Conservation (phyloP, 2,329 filamentous ascomycete genomes). For the Boeremia lycopersici region DNA sequence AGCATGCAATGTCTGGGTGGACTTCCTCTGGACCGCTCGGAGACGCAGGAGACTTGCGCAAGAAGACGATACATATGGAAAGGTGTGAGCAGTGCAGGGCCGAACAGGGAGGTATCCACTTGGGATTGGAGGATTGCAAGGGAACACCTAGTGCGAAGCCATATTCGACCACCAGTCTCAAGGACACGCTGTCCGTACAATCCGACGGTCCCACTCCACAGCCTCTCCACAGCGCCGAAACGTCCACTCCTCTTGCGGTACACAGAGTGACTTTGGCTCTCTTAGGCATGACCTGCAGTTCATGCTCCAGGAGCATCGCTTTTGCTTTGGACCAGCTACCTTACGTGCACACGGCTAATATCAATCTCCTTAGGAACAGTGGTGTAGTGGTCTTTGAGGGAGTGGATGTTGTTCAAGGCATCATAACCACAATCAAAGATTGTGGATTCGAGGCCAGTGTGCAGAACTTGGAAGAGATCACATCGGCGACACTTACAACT, state of each 20-base stretch:
- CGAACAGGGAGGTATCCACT: conserved; percentile 33
- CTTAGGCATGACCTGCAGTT: conserved; percentile 66
- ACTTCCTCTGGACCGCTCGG: conserved; percentile 17
- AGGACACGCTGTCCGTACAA: conserved; percentile 23
- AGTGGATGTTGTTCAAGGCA: conserved; percentile 49
- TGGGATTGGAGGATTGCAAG: conserved; percentile 21
- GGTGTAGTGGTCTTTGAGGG: conserved; percentile 57
- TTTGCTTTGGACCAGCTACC: conserved; percentile 55
- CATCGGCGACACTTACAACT: not conserved
- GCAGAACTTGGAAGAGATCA: conserved; percentile 38
- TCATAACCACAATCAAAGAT: conserved; percentile 60
- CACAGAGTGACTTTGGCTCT: conserved; percentile 56
- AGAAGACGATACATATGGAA: conserved; percentile 39
- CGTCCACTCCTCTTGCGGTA: not conserved
- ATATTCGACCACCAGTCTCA: conserved; percentile 18
- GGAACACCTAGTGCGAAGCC: conserved; percentile 19
- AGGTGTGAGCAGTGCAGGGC: conserved; percentile 45
- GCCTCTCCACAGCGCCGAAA: conserved; percentile 28
- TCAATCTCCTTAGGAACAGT: conserved; percentile 60
- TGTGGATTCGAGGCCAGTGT: conserved; percentile 51
- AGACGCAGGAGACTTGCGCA: conserved; percentile 33
- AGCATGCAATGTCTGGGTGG: conserved; percentile 42
- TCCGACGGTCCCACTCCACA: conserved; percentile 9
- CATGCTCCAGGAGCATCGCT: conserved; percentile 60
- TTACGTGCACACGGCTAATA: conserved; percentile 55